phyloP scores from a whole-genome alignment of 768 basidiomycete genomes.

The Collybia sp. region DNA sequence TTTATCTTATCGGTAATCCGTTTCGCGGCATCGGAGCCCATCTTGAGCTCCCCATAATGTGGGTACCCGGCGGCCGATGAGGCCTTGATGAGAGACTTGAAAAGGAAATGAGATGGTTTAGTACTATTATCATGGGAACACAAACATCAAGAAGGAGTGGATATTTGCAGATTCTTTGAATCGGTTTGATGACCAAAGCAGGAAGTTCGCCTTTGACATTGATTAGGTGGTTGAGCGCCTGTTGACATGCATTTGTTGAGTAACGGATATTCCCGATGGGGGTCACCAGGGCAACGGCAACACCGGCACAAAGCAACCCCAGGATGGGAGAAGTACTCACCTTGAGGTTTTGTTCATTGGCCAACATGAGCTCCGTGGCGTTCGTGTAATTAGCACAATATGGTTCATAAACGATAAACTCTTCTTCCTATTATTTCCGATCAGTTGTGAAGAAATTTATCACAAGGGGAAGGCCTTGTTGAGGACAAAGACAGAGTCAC shows the following conservation, averaged over 20 bases:
- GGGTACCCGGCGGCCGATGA: conserved; percentile 59
- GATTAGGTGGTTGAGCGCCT: conserved; percentile 82
- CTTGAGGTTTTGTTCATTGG: conserved; percentile 80
- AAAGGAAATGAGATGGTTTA: conserved; percentile 6
- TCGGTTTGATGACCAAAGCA: conserved; percentile 97
- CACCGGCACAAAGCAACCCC: conserved; percentile 11
- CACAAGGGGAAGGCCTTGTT: conserved; percentile 40
- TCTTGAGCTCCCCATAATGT: conserved; percentile 75
- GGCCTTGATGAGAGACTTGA: conserved; percentile 75
- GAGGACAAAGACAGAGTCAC: conserved; percentile 36
- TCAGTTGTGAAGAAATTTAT: conserved; percentile 12
- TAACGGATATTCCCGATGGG: conserved; percentile 22
- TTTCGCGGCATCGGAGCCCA: conserved; percentile 82
- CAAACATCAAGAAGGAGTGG: conserved; percentile 88
- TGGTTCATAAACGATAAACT: conserved; percentile 94
- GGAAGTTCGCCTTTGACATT: conserved; percentile 90
- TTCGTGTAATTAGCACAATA: conserved; percentile 95
- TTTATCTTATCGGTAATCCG: conserved; percentile 95
- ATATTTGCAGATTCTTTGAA: conserved; percentile 98
- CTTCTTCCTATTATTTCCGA: conserved; percentile 79
- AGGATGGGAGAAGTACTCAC: conserved; percentile 43
- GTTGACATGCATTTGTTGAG: conserved; percentile 38
- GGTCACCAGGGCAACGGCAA: conserved; percentile 29
- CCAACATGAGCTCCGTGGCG: conserved; percentile 79
- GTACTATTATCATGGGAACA: conserved; percentile 13